Conservation (phyloP, 148 eudicot genomes). For the Linanthus parryae region DNA sequence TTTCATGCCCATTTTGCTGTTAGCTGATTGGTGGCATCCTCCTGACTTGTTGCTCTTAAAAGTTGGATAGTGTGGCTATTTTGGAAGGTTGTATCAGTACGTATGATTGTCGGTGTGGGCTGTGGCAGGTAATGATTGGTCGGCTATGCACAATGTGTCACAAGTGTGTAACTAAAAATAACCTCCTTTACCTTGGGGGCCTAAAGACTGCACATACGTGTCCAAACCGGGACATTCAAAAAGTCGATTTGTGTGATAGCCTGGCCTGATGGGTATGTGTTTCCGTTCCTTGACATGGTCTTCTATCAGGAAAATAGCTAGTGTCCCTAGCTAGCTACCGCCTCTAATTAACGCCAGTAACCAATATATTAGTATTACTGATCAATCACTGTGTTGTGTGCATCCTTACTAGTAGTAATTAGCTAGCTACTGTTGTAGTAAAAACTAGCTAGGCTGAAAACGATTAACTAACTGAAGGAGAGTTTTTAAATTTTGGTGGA, state of each 20-base stretch:
- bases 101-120: too few relatives aligned
- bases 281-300: too few relatives aligned
- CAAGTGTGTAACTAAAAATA: neutral
- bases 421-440: neutral
- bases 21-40: slow-evolving; percentile 11
- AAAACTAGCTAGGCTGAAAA: neutral
- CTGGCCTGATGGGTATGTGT: too few relatives aligned
- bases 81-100: neutral
- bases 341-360: too few relatives aligned
- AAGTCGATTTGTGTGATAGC: too few relatives aligned
- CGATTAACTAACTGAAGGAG: neutral
- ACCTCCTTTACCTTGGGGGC: neutral
- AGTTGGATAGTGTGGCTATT: neutral
- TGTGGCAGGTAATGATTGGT: too few relatives aligned
- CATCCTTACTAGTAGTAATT: neutral
- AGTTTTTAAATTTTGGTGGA: slow-evolving; percentile 1
- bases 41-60: neutral
- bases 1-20: slow-evolving; percentile 13
- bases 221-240: too few relatives aligned
- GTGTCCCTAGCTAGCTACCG: too few relatives aligned
- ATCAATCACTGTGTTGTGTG: neutral
- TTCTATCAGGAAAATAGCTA: too few relatives aligned
- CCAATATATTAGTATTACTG: neutral
- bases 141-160: neutral
- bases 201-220: too few relatives aligned